phyloP scores from a whole-genome alignment of 1,284 basidiomycete species.

The Ceratobasidium sp. region DNA sequence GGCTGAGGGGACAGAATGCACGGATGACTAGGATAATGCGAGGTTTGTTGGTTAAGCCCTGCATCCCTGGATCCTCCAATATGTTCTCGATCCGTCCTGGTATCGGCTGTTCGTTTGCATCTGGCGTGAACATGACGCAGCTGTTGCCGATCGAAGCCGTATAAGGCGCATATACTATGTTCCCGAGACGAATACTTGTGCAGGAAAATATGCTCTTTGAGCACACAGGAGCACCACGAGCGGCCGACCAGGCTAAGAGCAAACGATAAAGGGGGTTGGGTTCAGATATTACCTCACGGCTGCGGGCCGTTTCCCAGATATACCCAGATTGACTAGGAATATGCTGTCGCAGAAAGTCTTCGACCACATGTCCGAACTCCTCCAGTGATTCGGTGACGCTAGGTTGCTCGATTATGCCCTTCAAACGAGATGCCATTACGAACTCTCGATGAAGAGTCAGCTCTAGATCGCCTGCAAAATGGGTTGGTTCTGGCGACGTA shows the following conservation, averaged over 20 bases:
- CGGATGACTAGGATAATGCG: neutral
- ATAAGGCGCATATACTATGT: neutral
- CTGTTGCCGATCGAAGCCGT: neutral
- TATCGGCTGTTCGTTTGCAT: too few relatives aligned
- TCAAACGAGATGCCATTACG: neutral
- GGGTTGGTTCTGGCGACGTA: neutral
- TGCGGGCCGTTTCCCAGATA: neutral
- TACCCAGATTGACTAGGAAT: neutral
- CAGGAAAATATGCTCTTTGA: neutral
- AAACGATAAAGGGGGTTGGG: neutral
- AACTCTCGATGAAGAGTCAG: constrained; percentile 19
- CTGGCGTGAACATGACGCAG: neutral
- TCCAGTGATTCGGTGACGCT: neutral
- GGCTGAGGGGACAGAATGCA: neutral
- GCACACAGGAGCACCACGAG: neutral
- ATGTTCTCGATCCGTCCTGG: neutral
- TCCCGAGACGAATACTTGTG: neutral
- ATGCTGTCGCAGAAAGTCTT: neutral
- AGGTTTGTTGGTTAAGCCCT: too few relatives aligned
- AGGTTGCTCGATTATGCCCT: neutral
- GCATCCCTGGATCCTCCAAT: neutral
- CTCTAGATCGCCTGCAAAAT: constrained; percentile 13
- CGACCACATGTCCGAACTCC: neutral
- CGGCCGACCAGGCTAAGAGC: neutral
- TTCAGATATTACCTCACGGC: neutral